Evolutionary conservation across 1,284 basidiomycete genomes (phyloP), one percentile per base, ranked within the genome.

Genomic region (Cutaneotrichosporon spelunceum): DNA sequence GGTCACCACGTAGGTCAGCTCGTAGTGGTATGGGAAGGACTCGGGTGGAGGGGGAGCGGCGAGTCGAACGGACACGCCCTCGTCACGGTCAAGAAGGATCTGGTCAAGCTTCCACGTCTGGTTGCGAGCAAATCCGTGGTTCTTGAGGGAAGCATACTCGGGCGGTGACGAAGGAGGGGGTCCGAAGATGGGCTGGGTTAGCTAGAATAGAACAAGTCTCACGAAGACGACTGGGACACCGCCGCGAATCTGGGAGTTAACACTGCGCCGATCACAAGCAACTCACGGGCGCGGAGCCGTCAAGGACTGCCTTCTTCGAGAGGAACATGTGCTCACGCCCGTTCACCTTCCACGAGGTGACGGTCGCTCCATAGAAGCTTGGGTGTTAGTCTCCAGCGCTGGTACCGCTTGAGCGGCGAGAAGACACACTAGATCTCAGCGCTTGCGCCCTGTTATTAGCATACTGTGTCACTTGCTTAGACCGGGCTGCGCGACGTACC

Each of bases 81-180:
- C 83, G 5, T 84, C 83, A 61, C 87, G 85, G 69, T 93, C 89
- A 81, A 85, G 82, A 30, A 91, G 81, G 16, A 85, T 79, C 42
- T 80, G 76, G 65, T 86, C 85, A 71, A 86, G 87, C 24, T 78
- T 80, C 92, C 92, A 95, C 16, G 72, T 75, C 34, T 84, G 82
- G 66, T 81, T 90, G 53, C 92, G 83, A 19, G 88, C 91, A 72
- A 93, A 94, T 0, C 92, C 92, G 75, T 94, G 92, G 72, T 93
- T 90, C 8, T 81, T 61, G 8, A 95, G 82, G 45, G 84, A 84
- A n/a, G 78, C 73, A 74, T 94, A 90, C 63, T 79, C 79, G 30
- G 72, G 66, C 2, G 76, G 73, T 16, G 70, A 72, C 8, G 74
- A 67, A 14, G 77, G 78, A 33, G 91, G 90, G 1, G 88, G 81